A percentile compares a stretch with the other conserved stretches of the same genome.
phyloP scores from a whole-genome alignment of 2,329 filamentous ascomycete genomes.

The Pseudofabraea citricarpa region DNA sequence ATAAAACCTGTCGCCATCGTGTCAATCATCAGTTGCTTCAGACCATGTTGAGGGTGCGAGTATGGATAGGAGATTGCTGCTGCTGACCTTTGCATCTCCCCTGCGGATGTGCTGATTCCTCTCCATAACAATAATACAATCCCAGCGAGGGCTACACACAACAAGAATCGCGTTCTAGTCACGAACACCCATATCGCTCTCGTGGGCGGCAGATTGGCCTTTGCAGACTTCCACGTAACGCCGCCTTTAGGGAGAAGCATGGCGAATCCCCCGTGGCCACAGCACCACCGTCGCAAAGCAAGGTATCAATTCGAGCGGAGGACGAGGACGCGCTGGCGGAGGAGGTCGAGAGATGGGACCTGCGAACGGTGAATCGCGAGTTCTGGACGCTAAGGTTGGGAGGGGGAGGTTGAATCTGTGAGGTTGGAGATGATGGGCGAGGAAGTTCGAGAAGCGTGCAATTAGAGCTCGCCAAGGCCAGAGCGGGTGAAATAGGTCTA shows the following conservation, averaged over 20 bases:
- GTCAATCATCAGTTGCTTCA: slow-evolving; percentile 11
- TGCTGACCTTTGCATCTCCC: slow-evolving; percentile 81
- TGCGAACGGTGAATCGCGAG: slow-evolving; percentile 12
- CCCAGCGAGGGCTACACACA: slow-evolving; percentile 65
- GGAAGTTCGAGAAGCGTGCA: slow-evolving; percentile 5
- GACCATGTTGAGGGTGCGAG: not conserved
- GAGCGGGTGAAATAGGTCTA: too few species aligned
- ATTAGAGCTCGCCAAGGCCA: too few species aligned
- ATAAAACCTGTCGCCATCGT: slow-evolving; percentile 66
- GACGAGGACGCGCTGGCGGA: slow-evolving; percentile 10
- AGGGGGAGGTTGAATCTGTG: slow-evolving; percentile 5
- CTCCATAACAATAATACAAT: slow-evolving; percentile 82
- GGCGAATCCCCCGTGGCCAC: slow-evolving; percentile 34
- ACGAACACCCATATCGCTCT: slow-evolving; percentile 67
- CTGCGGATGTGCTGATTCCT: slow-evolving; percentile 72
- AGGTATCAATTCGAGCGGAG: slow-evolving; percentile 21
- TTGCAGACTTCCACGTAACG: slow-evolving; percentile 88
- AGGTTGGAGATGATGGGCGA: slow-evolving; percentile 16
- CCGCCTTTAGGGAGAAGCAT: slow-evolving; percentile 93
- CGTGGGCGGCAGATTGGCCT: slow-evolving; percentile 70
- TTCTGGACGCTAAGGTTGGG: slow-evolving; percentile 11
- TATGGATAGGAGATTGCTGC: slow-evolving; percentile 3
- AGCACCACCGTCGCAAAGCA: slow-evolving; percentile 33
- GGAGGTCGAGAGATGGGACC: slow-evolving; percentile 5
- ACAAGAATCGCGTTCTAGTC: slow-evolving; percentile 72